These are phyloP conservation scores for Cladochytrium replicatum DNA, from an alignment of 192 early-diverging fungal genomes.

Conservation along the genomic window DNA sequence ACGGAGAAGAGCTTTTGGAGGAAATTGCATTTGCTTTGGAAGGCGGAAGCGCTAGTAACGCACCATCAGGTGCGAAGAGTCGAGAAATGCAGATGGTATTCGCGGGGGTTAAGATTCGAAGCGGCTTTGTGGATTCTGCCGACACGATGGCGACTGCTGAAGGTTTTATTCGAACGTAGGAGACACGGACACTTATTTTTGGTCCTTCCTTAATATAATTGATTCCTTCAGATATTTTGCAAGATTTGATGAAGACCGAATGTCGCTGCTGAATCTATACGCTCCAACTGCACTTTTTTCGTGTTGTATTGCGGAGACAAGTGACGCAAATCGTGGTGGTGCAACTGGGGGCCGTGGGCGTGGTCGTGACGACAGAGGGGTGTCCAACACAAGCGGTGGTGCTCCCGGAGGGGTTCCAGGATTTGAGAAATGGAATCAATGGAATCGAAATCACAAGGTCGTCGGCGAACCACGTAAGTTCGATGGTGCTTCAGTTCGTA, in stretches of 20 bases:
- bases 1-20: conserved; percentile 24
- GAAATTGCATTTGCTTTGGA: conserved; percentile 25
- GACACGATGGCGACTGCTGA: conserved; percentile 14
- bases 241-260: conserved; percentile 27
- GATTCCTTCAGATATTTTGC: conserved; percentile 14
- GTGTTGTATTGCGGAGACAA: too few species aligned
- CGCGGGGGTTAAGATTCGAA: conserved; percentile 11
- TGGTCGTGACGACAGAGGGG: too few species aligned
- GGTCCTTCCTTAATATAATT: background rate
- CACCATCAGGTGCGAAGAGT: conserved; percentile 15
- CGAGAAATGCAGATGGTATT: too few species aligned
- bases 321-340: too few species aligned
- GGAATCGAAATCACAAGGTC: conserved; percentile 16
- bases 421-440: conserved; percentile 20
- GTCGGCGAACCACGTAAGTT: conserved; percentile 6
- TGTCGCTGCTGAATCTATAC: conserved; percentile 19
- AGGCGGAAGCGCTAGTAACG: too few species aligned
- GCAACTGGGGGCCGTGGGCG: too few species aligned
- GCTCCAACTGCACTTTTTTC: conserved; percentile 22
- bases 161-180: conserved; percentile 28
- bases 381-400: conserved; percentile 9
- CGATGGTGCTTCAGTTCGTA: too few species aligned
- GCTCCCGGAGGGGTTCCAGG: background rate
- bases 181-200: background rate
- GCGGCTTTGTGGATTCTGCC: conserved; percentile 25